A percentile compares a stretch with the other conserved stretches of the same genome.
Conservation (phyloP, 768 basidiomycete species). For the Tubosaeta brunneosetosa region DNA sequence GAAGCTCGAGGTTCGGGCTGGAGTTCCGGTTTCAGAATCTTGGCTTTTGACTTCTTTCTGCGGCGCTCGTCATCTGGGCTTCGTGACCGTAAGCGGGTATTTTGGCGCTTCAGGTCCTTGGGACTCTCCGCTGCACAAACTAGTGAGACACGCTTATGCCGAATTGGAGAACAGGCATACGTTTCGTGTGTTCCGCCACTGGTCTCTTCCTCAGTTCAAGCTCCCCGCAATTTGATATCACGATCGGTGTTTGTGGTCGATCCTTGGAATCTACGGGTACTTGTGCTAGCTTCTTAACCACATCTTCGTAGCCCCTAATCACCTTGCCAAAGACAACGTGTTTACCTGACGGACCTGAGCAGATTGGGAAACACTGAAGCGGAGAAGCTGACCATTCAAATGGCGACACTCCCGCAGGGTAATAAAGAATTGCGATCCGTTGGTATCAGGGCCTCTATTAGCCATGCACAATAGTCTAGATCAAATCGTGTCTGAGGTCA, state of each 20-base stretch:
- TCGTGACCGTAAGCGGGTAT: conserved; percentile 23
- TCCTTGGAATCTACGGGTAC: conserved; percentile 73
- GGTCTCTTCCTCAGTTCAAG: conserved; percentile 56
- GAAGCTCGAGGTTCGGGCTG: conserved; percentile 1
- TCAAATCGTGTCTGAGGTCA: neutral
- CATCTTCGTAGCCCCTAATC: conserved; percentile 55
- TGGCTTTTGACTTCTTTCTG: conserved; percentile 26
- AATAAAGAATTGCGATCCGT: conserved; percentile 84
- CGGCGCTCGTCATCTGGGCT: conserved; percentile 26
- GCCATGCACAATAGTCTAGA: conserved; percentile 84
- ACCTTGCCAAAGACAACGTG: conserved; percentile 56
- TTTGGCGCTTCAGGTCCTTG: conserved; percentile 19
- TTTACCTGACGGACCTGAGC: conserved; percentile 39
- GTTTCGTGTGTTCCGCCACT: conserved; percentile 4
- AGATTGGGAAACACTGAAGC: neutral
- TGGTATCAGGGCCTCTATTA: conserved; percentile 79
- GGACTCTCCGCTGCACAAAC: conserved; percentile 5
- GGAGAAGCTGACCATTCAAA: conserved; percentile 51
- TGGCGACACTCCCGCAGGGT: conserved; percentile 74
- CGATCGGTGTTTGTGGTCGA: conserved; percentile 61
- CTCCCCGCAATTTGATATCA: conserved; percentile 78
- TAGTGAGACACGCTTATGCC: neutral
- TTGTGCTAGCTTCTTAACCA: conserved; percentile 54
- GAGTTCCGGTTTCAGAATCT: conserved; percentile 1
- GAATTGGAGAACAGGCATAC: conserved; percentile 5